Evolutionary conservation across 192 early-diverging fungal species (phyloP).

Genomic region (Linnemannia zychae): DNA sequence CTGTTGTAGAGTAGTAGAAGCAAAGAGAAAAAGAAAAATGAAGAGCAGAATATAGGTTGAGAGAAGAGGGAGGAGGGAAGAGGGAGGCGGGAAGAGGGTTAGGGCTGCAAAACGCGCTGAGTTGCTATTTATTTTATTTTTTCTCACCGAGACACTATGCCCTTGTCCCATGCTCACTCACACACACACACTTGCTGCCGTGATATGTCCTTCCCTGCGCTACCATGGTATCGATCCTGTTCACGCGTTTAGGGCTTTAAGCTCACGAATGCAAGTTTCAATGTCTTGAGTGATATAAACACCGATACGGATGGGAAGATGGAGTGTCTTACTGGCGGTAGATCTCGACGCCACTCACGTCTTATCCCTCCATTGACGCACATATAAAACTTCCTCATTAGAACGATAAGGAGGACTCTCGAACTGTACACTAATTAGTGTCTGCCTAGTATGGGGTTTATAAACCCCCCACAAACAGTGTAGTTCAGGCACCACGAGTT

Average conservation of each 20-base stretch:
- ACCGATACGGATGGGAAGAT: too few relatives aligned
- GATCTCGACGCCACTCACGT: too few relatives aligned
- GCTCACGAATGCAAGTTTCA: too few relatives aligned
- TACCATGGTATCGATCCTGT: not conserved
- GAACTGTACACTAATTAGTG: too few relatives aligned
- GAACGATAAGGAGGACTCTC: too few relatives aligned
- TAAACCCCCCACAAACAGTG: too few relatives aligned
- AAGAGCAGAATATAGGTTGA: not conserved
- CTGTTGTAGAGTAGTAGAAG: not conserved
- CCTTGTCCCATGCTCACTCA: not conserved
- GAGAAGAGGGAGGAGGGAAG: not conserved
- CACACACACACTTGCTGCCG: not conserved
- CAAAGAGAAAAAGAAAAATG: conserved; percentile 18
- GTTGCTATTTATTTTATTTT: not conserved
- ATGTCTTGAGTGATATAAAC: too few relatives aligned
- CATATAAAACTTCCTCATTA: too few relatives aligned
- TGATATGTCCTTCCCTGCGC: not conserved
- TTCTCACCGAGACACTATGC: not conserved
- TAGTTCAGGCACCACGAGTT: too few relatives aligned
- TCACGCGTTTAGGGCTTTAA: not conserved
- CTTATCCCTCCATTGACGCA: too few relatives aligned
- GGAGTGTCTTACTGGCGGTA: too few relatives aligned
- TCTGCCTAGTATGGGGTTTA: too few relatives aligned
- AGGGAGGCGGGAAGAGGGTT: not conserved
- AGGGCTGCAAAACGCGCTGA: not conserved